Percentiles rank a stretch among this genome's conserved stretches.
Evolutionary conservation across 805 yeast genomes (phyloP).

Genomic region (Schwanniomyces polymorphus): DNA sequence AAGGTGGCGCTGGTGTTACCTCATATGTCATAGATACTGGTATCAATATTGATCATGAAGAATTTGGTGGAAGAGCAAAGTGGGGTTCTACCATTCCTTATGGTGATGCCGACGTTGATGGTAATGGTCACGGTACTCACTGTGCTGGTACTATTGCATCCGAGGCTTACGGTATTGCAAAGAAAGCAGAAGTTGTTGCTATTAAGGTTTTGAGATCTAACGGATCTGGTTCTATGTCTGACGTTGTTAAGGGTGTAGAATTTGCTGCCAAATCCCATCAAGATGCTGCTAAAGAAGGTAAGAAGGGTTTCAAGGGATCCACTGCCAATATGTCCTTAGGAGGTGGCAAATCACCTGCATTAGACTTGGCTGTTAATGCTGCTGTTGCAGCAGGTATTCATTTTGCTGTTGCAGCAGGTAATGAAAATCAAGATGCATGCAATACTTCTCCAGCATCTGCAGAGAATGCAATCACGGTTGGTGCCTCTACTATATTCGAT

Average conservation of each 20-base stretch:
- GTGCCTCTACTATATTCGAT: slow-evolving; percentile 89
- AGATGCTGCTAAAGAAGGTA: slow-evolving; percentile 47
- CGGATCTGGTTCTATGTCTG: slow-evolving; percentile 83
- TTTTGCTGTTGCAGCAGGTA: slow-evolving; percentile 96
- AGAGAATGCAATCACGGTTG: slow-evolving; percentile 83
- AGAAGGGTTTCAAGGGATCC: slow-evolving; percentile 77
- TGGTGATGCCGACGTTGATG: slow-evolving; percentile 72
- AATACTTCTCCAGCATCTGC: slow-evolving; percentile 89
- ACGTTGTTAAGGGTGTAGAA: slow-evolving; percentile 82
- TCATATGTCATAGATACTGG: slow-evolving; percentile 92
- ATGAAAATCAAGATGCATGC: slow-evolving; percentile 92
- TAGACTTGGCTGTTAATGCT: slow-evolving; percentile 85
- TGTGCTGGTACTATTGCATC: slow-evolving; percentile 96
- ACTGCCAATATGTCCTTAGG: slow-evolving; percentile 93
- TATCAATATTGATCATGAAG: slow-evolving; percentile 69
- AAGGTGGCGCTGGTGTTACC: slow-evolving; percentile 82
- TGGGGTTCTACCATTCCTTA: slow-evolving; percentile 85
- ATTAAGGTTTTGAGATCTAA: slow-evolving; percentile 80
- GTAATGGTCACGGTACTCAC: slow-evolving; percentile 94
- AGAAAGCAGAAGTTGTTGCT: slow-evolving; percentile 75
- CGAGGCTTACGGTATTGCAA: slow-evolving; percentile 78
- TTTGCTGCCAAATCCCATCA: slow-evolving; percentile 76
- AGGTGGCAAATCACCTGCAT: slow-evolving; percentile 86
- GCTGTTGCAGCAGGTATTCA: slow-evolving; percentile 87
- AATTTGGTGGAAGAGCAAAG: slow-evolving; percentile 78